Conservation (phyloP, 2,329 filamentous ascomycete species). For the Ceratocystis huliohia region DNA sequence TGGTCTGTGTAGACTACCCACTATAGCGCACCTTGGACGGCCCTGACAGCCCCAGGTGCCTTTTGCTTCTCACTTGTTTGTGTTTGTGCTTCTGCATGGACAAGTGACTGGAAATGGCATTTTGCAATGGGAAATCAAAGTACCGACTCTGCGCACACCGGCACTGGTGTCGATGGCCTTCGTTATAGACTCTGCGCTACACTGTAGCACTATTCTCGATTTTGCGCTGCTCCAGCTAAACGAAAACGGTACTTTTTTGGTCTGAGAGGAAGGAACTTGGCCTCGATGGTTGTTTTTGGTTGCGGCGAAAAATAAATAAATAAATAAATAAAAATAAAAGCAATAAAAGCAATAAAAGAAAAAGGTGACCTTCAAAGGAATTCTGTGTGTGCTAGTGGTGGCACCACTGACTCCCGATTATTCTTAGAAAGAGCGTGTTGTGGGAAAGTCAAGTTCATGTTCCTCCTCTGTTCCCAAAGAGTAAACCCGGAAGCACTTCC, state of each 20-base stretch:
- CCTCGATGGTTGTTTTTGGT: not conserved
- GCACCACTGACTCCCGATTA: slow-evolving; percentile 3
- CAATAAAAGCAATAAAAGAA: no score
- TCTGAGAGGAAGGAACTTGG: not conserved
- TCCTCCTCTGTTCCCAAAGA: not conserved
- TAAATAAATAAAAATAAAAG: no score
- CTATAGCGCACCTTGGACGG: not conserved
- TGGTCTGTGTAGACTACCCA: not conserved
- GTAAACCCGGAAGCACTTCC: no score
- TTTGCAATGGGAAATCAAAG: no score
- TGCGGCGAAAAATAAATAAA: not conserved
- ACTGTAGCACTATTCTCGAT: not conserved
- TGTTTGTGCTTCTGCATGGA: not conserved
- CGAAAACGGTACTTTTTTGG: not conserved
- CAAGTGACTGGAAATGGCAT: not conserved
- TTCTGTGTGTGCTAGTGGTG: not conserved
- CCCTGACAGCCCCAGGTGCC: not conserved
- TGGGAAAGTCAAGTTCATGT: no score
- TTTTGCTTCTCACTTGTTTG: no score
- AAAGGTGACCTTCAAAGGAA: not conserved
- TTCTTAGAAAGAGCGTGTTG: slow-evolving; percentile 4
- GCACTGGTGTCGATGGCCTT: not conserved
- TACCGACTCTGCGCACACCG: no score
- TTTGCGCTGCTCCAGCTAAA: not conserved
- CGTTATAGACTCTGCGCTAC: not conserved